Conservation (phyloP, 805 yeast species). For the Monosporozyma unispora region DNA sequence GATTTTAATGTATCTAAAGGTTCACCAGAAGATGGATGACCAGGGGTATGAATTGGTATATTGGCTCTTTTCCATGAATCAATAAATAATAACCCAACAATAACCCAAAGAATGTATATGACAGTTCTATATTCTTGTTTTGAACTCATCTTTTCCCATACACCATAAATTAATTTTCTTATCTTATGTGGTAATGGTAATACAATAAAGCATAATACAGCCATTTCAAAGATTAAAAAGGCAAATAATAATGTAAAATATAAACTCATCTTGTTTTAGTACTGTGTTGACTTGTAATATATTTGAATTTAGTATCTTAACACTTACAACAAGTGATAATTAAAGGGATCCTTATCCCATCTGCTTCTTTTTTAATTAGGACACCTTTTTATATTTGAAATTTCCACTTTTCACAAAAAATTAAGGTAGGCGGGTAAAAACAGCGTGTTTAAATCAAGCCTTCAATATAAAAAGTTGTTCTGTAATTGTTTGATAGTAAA, state of each 20-base stretch:
- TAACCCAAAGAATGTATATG: conserved; percentile 31
- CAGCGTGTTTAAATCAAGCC: background rate
- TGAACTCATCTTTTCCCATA: conserved; percentile 30
- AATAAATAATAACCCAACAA: conserved; percentile 42
- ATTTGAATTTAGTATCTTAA: no score
- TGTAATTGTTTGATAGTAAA: background rate
- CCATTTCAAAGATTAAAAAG: conserved; percentile 45
- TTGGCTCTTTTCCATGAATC: conserved; percentile 45
- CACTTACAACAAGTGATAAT: no score
- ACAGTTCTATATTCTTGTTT: conserved; percentile 40
- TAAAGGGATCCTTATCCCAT: no score
- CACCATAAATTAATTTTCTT: conserved; percentile 36
- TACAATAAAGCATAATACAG: conserved; percentile 37
- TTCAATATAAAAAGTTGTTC: background rate
- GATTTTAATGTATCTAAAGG: conserved; percentile 5
- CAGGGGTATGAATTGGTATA: conserved; percentile 23
- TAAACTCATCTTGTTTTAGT: conserved; percentile 31
- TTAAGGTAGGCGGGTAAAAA: background rate
- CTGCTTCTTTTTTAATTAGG: background rate
- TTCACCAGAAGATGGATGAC: conserved; percentile 5
- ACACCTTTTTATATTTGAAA: background rate
- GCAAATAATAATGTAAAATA: conserved; percentile 35
- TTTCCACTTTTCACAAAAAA: background rate
- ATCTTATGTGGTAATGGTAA: conserved; percentile 46
- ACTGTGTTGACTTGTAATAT: no score